Evolutionary conservation across 169 alveolate species (phyloP).

Genomic region (Ichthyophthirius multifiliis): DNA sequence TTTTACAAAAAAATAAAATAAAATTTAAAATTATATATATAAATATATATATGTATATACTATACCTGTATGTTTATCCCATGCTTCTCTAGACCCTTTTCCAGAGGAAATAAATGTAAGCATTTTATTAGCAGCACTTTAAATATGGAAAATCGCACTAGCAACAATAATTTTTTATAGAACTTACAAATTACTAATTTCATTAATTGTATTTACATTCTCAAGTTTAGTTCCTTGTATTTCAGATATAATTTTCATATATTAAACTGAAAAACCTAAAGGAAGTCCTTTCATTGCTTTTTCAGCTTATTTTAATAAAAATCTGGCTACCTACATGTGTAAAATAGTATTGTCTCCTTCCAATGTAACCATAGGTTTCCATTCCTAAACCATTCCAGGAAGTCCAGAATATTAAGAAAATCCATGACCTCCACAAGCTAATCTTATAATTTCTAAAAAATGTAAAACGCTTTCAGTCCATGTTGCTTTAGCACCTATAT

Average conservation of each 20-base stretch:
- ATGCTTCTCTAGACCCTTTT: conserved; percentile 6
- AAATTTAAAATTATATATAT: too few relatives aligned
- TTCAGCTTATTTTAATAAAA: conserved; percentile 25
- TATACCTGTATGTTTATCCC: conserved; percentile 36
- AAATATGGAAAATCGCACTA: conserved; percentile 1
- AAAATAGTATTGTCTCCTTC: conserved; percentile 80
- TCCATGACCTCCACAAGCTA: conserved; percentile 71
- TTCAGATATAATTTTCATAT: background rate
- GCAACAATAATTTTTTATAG: conserved; percentile 5
- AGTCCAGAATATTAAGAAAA: conserved; percentile 56
- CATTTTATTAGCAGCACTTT: conserved; percentile 25
- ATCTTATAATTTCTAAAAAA: background rate
- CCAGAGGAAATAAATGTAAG: conserved; percentile 9
- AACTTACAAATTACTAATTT: conserved; percentile 7
- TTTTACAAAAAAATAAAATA: too few relatives aligned
- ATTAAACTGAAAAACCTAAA: background rate
- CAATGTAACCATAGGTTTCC: conserved; percentile 50
- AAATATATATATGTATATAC: background rate
- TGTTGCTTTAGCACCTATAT: background rate
- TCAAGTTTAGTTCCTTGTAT: background rate
- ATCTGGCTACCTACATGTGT: conserved; percentile 59
- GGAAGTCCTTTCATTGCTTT: conserved; percentile 20
- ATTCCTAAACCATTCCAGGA: conserved; percentile 47
- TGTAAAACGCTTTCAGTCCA: background rate
- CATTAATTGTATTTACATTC: background rate